phyloP scores from a whole-genome alignment of 1,139 yeast species.

The Diutina rugosa region DNA sequence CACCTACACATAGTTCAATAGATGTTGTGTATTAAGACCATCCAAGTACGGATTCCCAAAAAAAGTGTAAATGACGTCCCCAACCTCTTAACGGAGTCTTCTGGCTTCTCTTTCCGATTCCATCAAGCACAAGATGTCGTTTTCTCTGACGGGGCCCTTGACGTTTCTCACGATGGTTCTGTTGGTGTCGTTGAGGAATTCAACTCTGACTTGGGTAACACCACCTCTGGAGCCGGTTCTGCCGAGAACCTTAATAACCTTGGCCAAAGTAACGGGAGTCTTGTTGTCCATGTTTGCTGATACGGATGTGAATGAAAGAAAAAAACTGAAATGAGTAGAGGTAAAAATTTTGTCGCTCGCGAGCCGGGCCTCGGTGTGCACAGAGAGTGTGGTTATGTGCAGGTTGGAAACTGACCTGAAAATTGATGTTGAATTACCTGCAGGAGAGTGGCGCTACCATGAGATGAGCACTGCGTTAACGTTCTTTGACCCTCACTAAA shows the following conservation, averaged over 20 bases:
- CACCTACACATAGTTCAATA: background rate
- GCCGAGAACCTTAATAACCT: slow-evolving; percentile 98
- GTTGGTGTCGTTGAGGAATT: slow-evolving; percentile 95
- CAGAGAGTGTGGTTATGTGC: background rate
- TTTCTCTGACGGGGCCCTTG: slow-evolving; percentile 99
- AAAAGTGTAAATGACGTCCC: background rate
- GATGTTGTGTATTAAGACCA: slow-evolving; percentile 1
- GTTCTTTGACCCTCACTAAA: background rate
- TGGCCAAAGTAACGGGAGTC: slow-evolving; percentile 98
- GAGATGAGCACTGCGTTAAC: background rate
- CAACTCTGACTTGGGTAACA: slow-evolving; percentile 99
- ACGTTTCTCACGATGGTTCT: slow-evolving; percentile 99
- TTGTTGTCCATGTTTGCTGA: slow-evolving; percentile 44
- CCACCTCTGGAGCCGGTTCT: slow-evolving; percentile 99
- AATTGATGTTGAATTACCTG: background rate
- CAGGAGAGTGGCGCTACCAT: background rate
- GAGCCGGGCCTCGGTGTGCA: background rate
- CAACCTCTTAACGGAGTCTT: slow-evolving; percentile 33
- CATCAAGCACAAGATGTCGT: slow-evolving; percentile 97
- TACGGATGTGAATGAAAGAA: background rate
- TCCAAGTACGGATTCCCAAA: slow-evolving; percentile 2
- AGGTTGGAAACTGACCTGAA: background rate
- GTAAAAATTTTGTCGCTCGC: background rate
- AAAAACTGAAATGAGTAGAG: background rate
- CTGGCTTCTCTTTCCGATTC: slow-evolving; percentile 99